Conservation (phyloP, 2,329 filamentous ascomycete species). For the Plenodomus lindquistii region DNA sequence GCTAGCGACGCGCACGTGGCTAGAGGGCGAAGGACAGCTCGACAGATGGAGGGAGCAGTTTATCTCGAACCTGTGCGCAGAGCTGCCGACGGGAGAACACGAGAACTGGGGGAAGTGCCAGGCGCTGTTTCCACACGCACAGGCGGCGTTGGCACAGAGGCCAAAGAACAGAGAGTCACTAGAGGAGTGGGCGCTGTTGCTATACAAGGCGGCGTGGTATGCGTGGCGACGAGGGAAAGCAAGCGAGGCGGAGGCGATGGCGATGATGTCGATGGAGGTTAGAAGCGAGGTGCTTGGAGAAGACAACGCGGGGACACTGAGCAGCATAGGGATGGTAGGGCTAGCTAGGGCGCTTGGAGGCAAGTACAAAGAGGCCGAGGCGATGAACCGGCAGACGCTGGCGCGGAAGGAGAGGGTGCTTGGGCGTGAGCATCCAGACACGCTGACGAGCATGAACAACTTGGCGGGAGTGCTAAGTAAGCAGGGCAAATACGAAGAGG, state of each 20-base stretch:
- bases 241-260: background rate
- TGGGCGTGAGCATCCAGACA: slow-evolving; percentile 5
- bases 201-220: background rate
- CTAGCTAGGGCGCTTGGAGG: background rate
- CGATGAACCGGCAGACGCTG: background rate
- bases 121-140: slow-evolving; percentile 14
- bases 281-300: slow-evolving; percentile 2
- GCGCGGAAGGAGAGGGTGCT: slow-evolving; percentile 4
- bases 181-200: slow-evolving; percentile 5
- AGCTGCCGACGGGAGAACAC: background rate
- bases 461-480: background rate
- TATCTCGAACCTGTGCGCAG: background rate
- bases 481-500: slow-evolving; percentile 2
- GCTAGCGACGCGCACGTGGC: slow-evolving; percentile 19
- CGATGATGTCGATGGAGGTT: background rate
- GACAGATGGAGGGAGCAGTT: slow-evolving; percentile 13
- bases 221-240: background rate
- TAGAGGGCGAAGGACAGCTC: slow-evolving; percentile 22
- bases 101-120: slow-evolving; percentile 14
- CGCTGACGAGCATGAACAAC: background rate
- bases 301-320: slow-evolving; percentile 4
- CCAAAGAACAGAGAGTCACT: background rate
- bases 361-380: slow-evolving; percentile 5
- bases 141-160: slow-evolving; percentile 1
- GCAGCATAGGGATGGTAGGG: slow-evolving; percentile 1